Conservation (phyloP, 2,329 filamentous ascomycete species). For the Xylariaceae sp. region DNA sequence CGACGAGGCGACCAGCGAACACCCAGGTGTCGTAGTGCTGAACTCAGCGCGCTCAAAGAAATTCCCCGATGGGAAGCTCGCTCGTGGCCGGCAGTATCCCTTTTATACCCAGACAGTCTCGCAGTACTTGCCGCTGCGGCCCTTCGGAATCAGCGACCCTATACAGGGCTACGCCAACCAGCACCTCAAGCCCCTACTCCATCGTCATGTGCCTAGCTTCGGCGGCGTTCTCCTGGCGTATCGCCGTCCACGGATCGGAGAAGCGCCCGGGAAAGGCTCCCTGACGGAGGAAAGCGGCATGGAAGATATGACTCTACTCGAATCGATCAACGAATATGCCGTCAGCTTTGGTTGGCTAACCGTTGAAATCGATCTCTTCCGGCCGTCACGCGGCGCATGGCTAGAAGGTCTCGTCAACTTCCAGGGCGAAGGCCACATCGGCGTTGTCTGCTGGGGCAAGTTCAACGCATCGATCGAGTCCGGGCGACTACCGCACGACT, state of each 20-base stretch:
- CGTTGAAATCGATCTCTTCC: constrained; percentile 78
- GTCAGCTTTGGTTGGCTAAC: constrained; percentile 85
- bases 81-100: constrained; percentile 49
- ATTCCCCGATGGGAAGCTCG: background rate
- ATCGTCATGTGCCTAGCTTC: constrained; percentile 69
- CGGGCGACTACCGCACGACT: constrained; percentile 66
- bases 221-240: constrained; percentile 72
- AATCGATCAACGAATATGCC: constrained; percentile 72
- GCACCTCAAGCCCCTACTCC: constrained; percentile 67
- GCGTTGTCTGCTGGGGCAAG: constrained; percentile 81
- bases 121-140: constrained; percentile 71
- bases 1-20: background rate
- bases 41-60: constrained; percentile 24
- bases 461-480: constrained; percentile 87
- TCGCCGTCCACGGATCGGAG: constrained; percentile 61
- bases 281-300: constrained; percentile 44
- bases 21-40: constrained; percentile 35
- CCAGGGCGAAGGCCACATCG: constrained; percentile 83
- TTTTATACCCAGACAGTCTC: constrained; percentile 77
- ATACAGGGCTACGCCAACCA: constrained; percentile 67
- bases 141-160: constrained; percentile 63
- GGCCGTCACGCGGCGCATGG: constrained; percentile 65
- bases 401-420: constrained; percentile 80
- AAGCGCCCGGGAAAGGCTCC: constrained; percentile 47
- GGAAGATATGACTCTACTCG: constrained; percentile 40